Evolutionary conservation across 768 basidiomycete genomes (phyloP).

Genomic region (Melanogaster broomeanus): DNA sequence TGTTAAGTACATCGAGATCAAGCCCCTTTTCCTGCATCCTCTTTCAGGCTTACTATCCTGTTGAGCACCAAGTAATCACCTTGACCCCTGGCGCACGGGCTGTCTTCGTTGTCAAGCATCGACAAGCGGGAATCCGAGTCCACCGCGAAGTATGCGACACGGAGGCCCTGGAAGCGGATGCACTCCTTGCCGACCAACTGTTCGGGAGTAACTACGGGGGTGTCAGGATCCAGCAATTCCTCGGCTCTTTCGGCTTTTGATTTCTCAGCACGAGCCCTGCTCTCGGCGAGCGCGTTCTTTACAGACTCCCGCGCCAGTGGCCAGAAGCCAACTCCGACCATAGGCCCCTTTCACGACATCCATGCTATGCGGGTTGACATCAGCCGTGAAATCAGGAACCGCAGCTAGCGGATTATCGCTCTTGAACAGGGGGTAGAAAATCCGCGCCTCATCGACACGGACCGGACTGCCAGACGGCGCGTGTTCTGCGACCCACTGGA

Average conservation of each 20-base stretch:
- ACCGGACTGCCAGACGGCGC: slow-evolving; percentile 78
- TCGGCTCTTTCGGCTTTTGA: slow-evolving; percentile 48
- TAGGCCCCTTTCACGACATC: slow-evolving; percentile 77
- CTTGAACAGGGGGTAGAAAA: slow-evolving; percentile 94
- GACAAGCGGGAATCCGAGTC: slow-evolving; percentile 82
- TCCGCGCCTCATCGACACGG: slow-evolving; percentile 81
- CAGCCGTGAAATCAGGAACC: slow-evolving; percentile 74
- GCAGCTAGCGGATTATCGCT: slow-evolving; percentile 80
- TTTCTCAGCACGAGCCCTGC: slow-evolving; percentile 60
- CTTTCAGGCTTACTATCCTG: slow-evolving; percentile 91
- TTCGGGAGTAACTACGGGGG: slow-evolving; percentile 68
- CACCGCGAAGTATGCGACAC: slow-evolving; percentile 92
- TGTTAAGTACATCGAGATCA: slow-evolving; percentile 12
- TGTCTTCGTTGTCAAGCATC: slow-evolving; percentile 56
- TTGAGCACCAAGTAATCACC: slow-evolving; percentile 88
- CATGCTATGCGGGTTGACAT: slow-evolving; percentile 81
- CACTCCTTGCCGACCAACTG: slow-evolving; percentile 90
- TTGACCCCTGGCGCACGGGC: slow-evolving; percentile 46
- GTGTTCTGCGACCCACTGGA: slow-evolving; percentile 97
- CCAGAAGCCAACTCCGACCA: slow-evolving; percentile 92
- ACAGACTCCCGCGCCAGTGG: slow-evolving; percentile 70
- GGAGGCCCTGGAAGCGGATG: slow-evolving; percentile 94
- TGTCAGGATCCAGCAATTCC: slow-evolving; percentile 45
- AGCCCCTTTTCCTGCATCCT: slow-evolving; percentile 77
- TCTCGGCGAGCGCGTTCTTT: slow-evolving; percentile 63